Base-by-base conservation (phyloP, 805 yeast genomes). In the Barnettozyma botsteinii region DNA sequence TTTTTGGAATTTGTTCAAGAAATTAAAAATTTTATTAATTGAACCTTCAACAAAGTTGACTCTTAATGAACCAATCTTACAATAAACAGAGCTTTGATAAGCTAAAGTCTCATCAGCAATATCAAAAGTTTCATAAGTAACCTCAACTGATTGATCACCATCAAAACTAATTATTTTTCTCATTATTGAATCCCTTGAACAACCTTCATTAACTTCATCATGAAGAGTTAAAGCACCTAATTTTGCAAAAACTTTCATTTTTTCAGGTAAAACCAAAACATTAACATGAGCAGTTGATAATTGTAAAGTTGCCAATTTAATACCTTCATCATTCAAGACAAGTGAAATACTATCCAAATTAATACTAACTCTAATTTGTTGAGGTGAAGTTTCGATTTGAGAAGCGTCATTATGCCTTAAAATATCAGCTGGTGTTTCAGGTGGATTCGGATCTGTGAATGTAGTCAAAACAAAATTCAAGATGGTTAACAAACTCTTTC, bases 21-120 rank as follows among this genome's bases (percentile, higher is more conserved):
- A 91, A 10, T 72, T 67, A 23, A 82, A 53, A 10, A 94, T 72
- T 48, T 80, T 73, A 25, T 79, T 70, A 42, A 88, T 71, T 0
- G 97, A 83, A 43, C 79, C 83, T 51, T 91, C 96, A 15, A 87
- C 79, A 55, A 89, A 85, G 56, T 80, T 84, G 5, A 93, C 61
- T 42, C 75, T 77, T 49, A 86, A 65, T 0, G 96, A 77, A 0
- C 95, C 94, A 0, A 94, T 76, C 15, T 77, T 72, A 57, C 86
- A 76, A 35, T 72, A 75, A 11, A 86, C 54, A 22, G 43, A 59
- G 0, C 91, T 71, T 42, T 73, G 76, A 53, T 73, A 83, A 25
- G 56, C 53, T 4, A 72, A 66, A 1, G 60, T 61, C 34, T 75
- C 69, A 1, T 72, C 70, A 8, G 67, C 67, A 0, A 69, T 65